These are phyloP conservation scores for Pestalotiopsis sp. DNA, from an alignment of 2,329 filamentous ascomycete species.

Conservation along the genomic window DNA sequence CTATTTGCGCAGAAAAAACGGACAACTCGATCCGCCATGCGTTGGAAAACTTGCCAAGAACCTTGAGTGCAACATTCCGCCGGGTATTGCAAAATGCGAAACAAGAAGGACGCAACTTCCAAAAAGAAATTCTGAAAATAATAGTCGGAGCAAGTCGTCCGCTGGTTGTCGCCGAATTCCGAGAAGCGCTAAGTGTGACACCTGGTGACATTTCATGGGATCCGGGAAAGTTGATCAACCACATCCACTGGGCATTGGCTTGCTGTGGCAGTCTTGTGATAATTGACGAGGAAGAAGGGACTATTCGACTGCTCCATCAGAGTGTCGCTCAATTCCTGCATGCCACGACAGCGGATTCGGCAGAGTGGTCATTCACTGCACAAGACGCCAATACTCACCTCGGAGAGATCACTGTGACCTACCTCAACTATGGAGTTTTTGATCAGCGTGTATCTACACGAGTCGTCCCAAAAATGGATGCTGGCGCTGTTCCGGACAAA, in stretches of 20 bases:
- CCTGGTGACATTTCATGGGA: not conserved
- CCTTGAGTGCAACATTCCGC: not conserved
- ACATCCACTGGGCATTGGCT: not conserved
- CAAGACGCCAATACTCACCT: not conserved
- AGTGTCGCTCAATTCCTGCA: not conserved
- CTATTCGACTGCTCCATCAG: not conserved
- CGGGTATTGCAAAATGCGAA: not conserved
- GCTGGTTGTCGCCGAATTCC: not conserved
- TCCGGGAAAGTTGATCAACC: not conserved
- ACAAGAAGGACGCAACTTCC: not conserved
- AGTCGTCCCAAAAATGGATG: not conserved
- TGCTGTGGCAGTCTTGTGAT: not conserved
- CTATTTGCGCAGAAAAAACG: not conserved
- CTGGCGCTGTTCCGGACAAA: no score
- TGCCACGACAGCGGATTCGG: not conserved
- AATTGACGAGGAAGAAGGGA: not conserved
- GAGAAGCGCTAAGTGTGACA: not conserved
- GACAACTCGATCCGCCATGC: not conserved
- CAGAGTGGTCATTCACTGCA: not conserved
- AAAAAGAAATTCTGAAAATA: not conserved
- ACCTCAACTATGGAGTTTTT: not conserved
- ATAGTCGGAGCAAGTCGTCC: not conserved
- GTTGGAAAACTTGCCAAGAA: not conserved
- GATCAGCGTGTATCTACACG: not conserved
- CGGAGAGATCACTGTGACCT: not conserved